A percentile compares a stretch with the other conserved stretches of the same genome.
These are phyloP conservation scores for Musa acuminata DNA, from an alignment of 176 grass and related monocot species.

Conservation along the genomic window DNA sequence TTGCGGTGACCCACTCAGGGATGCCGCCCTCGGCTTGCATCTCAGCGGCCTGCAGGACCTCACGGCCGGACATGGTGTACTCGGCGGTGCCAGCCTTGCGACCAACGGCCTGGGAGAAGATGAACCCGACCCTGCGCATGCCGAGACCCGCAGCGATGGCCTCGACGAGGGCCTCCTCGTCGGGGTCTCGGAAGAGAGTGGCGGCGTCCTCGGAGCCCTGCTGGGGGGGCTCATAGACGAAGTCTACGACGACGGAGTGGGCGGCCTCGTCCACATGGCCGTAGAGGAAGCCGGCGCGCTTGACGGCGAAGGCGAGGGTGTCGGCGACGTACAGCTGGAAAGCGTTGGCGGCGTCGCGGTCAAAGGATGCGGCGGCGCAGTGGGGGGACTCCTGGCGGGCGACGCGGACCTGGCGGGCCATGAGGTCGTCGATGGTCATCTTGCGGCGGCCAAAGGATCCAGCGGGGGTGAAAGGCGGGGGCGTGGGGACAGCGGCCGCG, in stretches of 20 bases:
- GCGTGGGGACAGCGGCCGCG: conserved; percentile 24
- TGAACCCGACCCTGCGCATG: conserved; percentile 62
- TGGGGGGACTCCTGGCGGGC: conserved; percentile 69
- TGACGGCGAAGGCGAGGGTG: conserved; percentile 68
- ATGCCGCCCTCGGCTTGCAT: conserved; percentile 58
- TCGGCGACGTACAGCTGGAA: conserved; percentile 84
- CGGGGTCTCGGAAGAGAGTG: conserved; percentile 39
- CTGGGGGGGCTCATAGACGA: conserved; percentile 96
- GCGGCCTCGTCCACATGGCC: conserved; percentile 42
- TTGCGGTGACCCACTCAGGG: conserved; percentile 70
- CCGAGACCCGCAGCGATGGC: conserved; percentile 64
- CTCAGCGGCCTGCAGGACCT: conserved; percentile 70
- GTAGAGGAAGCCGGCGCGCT: conserved; percentile 81
- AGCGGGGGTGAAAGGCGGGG: conserved; percentile 33
- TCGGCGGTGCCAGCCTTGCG: conserved; percentile 63
- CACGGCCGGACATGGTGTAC: conserved; percentile 75
- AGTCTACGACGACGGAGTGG: conserved; percentile 54
- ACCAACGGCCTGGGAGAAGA: conserved; percentile 93
- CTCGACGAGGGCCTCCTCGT: conserved; percentile 71
- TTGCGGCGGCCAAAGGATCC: conserved; percentile 45
- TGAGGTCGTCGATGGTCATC: conserved; percentile 93
- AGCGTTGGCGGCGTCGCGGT: conserved; percentile 59
- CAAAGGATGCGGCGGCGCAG: conserved; percentile 69
- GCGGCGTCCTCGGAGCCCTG: conserved; percentile 49
- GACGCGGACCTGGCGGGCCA: conserved; percentile 95